Evolutionary conservation across 768 basidiomycete species (phyloP), one percentile per base, ranked within the genome.

Genomic region (Pleurotus djamor): DNA sequence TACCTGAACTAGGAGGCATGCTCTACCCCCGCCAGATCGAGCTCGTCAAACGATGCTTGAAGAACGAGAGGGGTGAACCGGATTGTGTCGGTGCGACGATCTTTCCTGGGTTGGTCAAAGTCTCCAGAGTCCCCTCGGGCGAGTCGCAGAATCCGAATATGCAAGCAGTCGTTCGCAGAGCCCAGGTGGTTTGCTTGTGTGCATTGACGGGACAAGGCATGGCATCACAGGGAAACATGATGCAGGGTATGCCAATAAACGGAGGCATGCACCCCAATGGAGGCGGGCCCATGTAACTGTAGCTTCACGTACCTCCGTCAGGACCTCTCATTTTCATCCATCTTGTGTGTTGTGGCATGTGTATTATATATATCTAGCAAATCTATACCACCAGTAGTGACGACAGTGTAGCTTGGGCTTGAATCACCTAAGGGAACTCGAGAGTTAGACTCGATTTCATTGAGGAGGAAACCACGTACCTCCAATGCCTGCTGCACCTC

Each of bases 401-500:
- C 59, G 89, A 84, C 50, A 95, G 78, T 10, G 91, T 93, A 47
- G 93, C 94, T 72, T 95, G 90, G 4, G 89, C 74, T 71, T 92
- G 86, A 58, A 93, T 86, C 59, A 94, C 84, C 91, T 94, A 68
- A 48, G 58, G 57, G 54, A 41, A 34, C 16, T 9, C 62, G 52
- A 61, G 61, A 61, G 63, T 63, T 57, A 52, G 59, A 57, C 59
- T 10, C 36, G 32, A 21, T 33, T 32, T 56, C 28, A 47, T 41
- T 12, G 0, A 44, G 50, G 48, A 52, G 38, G 44, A 45, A 47
- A 49, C 17, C 16, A 63, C 75, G 65, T 65, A 92, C 93, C 79
- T 96, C 90, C 64, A 99, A 72, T 44, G 94, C 92, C 72, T 98
- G 96, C 71, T 92, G 81, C 35, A 97, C 94, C 74, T 97, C 94